A percentile compares a stretch with the other conserved stretches of the same genome.
These are phyloP conservation scores for Stemphylium lycopersici DNA, from an alignment of 2,329 filamentous ascomycete genomes.

Conservation along the genomic window DNA sequence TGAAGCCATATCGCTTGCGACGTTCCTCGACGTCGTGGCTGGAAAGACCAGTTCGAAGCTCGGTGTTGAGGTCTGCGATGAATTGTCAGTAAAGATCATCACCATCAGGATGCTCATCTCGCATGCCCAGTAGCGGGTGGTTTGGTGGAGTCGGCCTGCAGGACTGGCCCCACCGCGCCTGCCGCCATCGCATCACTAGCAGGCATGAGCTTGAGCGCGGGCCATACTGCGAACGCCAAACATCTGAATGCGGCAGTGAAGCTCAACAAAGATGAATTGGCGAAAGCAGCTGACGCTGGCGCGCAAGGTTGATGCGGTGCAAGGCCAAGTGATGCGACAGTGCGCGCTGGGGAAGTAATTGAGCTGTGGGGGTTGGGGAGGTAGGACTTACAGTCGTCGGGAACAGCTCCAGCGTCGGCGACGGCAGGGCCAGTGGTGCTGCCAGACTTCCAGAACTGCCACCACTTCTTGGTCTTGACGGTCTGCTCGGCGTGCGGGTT, in stretches of 20 bases:
- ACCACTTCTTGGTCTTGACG: conserved; percentile 62
- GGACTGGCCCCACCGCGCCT: conserved; percentile 27
- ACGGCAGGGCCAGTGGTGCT: conserved; percentile 34
- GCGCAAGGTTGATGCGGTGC: not conserved
- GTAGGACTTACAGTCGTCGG: conserved; percentile 58
- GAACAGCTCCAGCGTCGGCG: conserved; percentile 54
- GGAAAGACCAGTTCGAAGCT: conserved; percentile 69
- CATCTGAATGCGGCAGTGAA: conserved; percentile 12
- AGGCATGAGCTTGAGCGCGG: conserved; percentile 28
- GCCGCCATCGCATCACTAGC: conserved; percentile 15
- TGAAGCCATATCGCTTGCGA: conserved; percentile 71
- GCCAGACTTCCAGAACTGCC: conserved; percentile 61
- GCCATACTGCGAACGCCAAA: conserved; percentile 13
- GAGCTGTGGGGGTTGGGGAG: not conserved
- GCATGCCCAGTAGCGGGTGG: conserved; percentile 18
- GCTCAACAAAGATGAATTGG: conserved; percentile 16
- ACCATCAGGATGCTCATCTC: conserved; percentile 6
- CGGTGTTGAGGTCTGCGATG: conserved; percentile 62
- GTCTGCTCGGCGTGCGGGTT: conserved; percentile 52
- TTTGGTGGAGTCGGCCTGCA: conserved; percentile 24
- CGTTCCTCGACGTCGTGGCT: conserved; percentile 65
- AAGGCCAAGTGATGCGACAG: not conserved
- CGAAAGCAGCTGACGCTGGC: not conserved
- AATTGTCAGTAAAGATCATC: conserved; percentile 47
- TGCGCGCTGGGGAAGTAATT: not conserved